A percentile compares a stretch with the other conserved stretches of the same genome.
Conservation (phyloP, 2,329 filamentous ascomycete genomes). For the Fusarium verrucosum region DNA sequence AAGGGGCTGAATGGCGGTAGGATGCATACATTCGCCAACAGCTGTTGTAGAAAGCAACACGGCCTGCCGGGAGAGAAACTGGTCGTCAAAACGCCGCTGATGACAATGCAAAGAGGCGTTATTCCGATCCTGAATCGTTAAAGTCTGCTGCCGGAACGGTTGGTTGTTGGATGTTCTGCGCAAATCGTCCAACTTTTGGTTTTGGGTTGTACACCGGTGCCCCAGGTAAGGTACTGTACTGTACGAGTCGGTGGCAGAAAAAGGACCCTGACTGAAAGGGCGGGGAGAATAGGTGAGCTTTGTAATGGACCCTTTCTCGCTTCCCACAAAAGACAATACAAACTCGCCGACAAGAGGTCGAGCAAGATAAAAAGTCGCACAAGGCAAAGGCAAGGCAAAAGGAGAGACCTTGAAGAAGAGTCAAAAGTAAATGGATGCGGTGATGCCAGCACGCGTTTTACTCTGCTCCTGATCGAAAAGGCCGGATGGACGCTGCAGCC, state of each 20-base stretch:
- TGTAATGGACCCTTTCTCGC: conserved; percentile 23
- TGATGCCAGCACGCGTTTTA: conserved; percentile 49
- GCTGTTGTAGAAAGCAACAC: conserved; percentile 27
- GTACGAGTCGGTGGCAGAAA: conserved; percentile 18
- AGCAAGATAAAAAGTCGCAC: conserved; percentile 32
- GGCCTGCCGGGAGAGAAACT: conserved; percentile 28
- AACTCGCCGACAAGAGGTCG: conserved; percentile 40
- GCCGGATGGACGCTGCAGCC: conserved; percentile 41
- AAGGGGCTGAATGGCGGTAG: conserved; percentile 38
- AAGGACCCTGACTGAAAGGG: conserved; percentile 33
- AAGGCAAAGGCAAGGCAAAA: conserved; percentile 38
- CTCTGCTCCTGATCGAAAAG: conserved; percentile 46
- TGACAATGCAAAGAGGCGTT: conserved; percentile 20
- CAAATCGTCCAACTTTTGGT: conserved; percentile 33
- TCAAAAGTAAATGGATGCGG: conserved; percentile 42
- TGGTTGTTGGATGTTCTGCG: conserved; percentile 27
- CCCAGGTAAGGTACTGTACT: conserved; percentile 17
- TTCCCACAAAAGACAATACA: conserved; percentile 25
- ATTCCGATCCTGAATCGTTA: conserved; percentile 19
- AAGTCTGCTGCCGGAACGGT: conserved; percentile 21
- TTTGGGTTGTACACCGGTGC: conserved; percentile 33
- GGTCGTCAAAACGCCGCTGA: conserved; percentile 17
- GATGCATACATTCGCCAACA: conserved; percentile 46
- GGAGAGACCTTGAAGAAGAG: conserved; percentile 33
- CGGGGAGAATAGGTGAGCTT: conserved; percentile 28